phyloP scores from a whole-genome alignment of 1,139 yeast species.

The Protomyces inouyei region DNA sequence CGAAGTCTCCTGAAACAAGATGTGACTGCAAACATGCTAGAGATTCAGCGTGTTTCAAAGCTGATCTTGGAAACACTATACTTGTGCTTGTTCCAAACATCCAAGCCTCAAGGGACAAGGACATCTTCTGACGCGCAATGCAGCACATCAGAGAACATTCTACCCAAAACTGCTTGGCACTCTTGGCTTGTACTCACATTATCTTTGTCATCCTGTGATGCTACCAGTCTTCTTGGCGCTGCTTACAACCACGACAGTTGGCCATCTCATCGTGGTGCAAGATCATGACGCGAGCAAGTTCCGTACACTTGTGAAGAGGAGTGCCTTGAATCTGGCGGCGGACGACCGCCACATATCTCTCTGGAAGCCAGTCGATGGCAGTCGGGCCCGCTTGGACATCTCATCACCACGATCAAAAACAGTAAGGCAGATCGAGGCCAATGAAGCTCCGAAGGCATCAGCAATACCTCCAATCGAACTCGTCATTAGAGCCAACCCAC shows the following conservation, averaged over 20 bases:
- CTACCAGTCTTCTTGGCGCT: neutral
- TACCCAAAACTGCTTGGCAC: too few relatives aligned
- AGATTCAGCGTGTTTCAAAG: neutral
- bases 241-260: neutral
- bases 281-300: neutral
- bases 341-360: neutral
- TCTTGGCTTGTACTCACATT: too few relatives aligned
- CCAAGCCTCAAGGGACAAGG: too few relatives aligned
- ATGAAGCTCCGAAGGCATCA: too few relatives aligned
- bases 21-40: neutral
- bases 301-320: neutral
- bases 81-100: too few relatives aligned
- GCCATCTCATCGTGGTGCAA: neutral
- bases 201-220: neutral
- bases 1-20: neutral
- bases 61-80: neutral
- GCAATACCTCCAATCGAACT: neutral
- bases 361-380: neutral
- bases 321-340: neutral
- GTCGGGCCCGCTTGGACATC: too few relatives aligned
- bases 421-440: too few relatives aligned
- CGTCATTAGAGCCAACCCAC: neutral
- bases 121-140: too few relatives aligned
- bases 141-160: too few relatives aligned
- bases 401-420: too few relatives aligned